Evolutionary conservation across 495 filamentous ascomycete genomes (phyloP), one percentile per base, ranked within the genome.

Genomic region (Aspergillus sparsus): DNA sequence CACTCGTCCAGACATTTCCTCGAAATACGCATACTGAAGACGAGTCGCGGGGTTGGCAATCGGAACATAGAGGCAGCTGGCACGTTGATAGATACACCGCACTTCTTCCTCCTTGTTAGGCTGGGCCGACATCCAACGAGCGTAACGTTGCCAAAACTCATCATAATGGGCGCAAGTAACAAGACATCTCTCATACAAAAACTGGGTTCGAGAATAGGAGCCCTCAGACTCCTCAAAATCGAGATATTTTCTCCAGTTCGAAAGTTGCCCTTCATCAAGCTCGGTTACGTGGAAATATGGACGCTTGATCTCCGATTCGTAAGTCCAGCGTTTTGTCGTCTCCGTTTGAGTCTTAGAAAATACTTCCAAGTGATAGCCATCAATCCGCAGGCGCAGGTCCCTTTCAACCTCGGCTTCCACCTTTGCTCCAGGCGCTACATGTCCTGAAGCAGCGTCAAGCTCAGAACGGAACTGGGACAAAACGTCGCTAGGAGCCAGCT

Each of bases 281-380:
- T 96, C 92, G 2, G 89, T 96, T 35, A 97, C 92, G 69, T 97
- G 92, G 82, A 97, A 99, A 69, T 98, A 99, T 0, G 93, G 92
- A 3, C 95, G 87, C 78, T 97, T 98, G 69, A 98, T 89, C 73
- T 93, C 91, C 0, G 92, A 87, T 71, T 99, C 94, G 64, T 90
- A 98, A 0, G 91, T 90, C 93, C 93, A 97, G 49, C 94, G 84
- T 75, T 96, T 97, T 2, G 83, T 94, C 0, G 91, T 94, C 77
- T 98, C 93, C 6, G 85, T 85, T 64, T 97, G 91, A 2, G 91
- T 95, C 53, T 82, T 82, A 57, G 87, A 80, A 74, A 97, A 97
- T 41, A 89, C 78, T 59, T 94, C 87, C 18, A 93, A 82, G 71
- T 93, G 91, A 65, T 87, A 85, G 33, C 79, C 83, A 68, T 97